These are phyloP conservation scores for Stenogyne calaminthoides DNA, from an alignment of 305 asterid species.

Conservation along the genomic window DNA sequence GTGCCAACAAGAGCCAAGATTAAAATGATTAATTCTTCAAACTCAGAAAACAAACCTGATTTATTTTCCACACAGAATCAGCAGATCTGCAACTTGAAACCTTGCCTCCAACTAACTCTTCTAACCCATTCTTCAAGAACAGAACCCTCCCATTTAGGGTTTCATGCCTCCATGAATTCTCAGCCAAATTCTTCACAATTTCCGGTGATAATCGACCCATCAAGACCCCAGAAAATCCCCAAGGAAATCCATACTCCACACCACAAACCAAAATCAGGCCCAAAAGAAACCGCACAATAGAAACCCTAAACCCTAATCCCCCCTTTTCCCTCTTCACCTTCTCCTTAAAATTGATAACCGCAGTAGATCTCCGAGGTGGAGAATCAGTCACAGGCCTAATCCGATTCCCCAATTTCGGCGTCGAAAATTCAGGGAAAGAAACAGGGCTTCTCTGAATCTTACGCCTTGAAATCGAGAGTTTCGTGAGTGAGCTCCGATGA, in stretches of 20 bases:
- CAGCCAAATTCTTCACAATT: constrained; percentile 48
- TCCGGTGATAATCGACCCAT: constrained; percentile 40
- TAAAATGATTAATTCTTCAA: neutral
- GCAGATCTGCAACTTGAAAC: constrained; percentile 44
- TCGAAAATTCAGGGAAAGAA: constrained; percentile 40
- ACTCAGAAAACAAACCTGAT: constrained; percentile 46
- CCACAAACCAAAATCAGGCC: constrained; percentile 41
- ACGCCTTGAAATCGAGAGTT: constrained; percentile 43
- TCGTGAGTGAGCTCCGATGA: constrained; percentile 52
- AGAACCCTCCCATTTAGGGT: constrained; percentile 43
- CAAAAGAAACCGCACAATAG: constrained; percentile 39
- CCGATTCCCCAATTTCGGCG: constrained; percentile 41
- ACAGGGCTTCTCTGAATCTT: constrained; percentile 54
- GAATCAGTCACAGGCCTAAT: constrained; percentile 23
- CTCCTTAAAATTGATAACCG: constrained; percentile 28
- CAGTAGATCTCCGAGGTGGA: constrained; percentile 33
- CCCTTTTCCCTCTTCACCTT: constrained; percentile 42
- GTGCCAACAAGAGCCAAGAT: neutral
- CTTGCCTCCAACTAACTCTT: constrained; percentile 31
- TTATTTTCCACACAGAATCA: constrained; percentile 62
- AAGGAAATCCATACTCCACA: constrained; percentile 51
- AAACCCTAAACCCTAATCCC: constrained; percentile 34
- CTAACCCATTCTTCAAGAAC: constrained; percentile 58
- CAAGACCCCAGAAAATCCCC: constrained; percentile 47
- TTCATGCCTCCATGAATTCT: constrained; percentile 40